Conservation (phyloP, 108 stramenopile genomes). For the Ochromonas danica region DNA sequence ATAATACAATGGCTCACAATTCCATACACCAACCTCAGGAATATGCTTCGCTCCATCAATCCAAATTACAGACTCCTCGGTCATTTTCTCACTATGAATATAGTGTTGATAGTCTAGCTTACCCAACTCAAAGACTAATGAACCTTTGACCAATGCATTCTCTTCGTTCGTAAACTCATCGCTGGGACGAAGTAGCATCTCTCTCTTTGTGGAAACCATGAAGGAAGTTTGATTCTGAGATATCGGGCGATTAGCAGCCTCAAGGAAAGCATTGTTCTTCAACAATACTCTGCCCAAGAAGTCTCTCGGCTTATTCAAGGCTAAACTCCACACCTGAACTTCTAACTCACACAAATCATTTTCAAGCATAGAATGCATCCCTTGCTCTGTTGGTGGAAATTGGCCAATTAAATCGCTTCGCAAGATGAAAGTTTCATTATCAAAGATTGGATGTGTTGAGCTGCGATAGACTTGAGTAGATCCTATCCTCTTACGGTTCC, state of each 20-base stretch:
- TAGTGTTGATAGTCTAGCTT: not conserved
- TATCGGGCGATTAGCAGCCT: not conserved
- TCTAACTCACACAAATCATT: not conserved
- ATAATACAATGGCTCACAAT: not conserved
- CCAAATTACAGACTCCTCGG: not conserved
- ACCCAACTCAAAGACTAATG: not conserved
- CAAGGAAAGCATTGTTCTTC: not conserved
- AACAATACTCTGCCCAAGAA: not conserved
- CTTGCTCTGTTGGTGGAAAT: too few relatives aligned
- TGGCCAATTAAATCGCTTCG: not conserved
- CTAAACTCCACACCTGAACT: not conserved
- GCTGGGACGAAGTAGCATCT: not conserved
- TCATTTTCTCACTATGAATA: not conserved
- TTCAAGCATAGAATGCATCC: too few relatives aligned
- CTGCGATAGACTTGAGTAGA: not conserved
- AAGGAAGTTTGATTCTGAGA: not conserved
- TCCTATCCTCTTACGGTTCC: not conserved
- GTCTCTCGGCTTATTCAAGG: not conserved
- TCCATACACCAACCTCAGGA: not conserved
- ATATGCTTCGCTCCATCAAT: not conserved
- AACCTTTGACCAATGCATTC: not conserved
- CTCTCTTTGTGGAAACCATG: not conserved
- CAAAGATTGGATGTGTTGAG: not conserved
- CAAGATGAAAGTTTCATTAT: not conserved
- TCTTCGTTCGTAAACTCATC: constrained; percentile 2